A percentile compares a stretch with the other conserved stretches of the same genome.
phyloP scores from a whole-genome alignment of 768 basidiomycete genomes.

The Russula sp. region DNA sequence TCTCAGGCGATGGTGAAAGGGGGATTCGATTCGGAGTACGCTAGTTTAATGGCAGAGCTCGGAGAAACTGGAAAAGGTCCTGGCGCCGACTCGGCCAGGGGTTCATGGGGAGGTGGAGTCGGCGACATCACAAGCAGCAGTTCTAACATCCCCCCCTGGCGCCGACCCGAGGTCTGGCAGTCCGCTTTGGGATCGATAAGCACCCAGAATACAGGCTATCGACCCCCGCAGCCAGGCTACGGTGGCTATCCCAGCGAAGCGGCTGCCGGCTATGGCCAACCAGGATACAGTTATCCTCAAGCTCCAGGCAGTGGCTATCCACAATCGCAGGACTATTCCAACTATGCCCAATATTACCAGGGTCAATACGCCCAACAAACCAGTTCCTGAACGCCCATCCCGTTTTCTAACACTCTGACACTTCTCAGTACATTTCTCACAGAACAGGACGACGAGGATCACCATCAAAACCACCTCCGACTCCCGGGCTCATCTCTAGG shows the following conservation, averaged over 20 bases:
- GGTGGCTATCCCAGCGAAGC: conserved; percentile 27
- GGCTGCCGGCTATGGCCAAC: conserved; percentile 17
- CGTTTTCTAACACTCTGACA: conserved; percentile 26
- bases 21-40: conserved; percentile 97
- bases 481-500: conserved; percentile 19
- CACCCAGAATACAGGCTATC: conserved; percentile 41
- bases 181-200: conserved; percentile 36
- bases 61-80: conserved; percentile 69
- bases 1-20: conserved; percentile 51
- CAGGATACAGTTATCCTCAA: conserved; percentile 18
- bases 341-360: conserved; percentile 85
- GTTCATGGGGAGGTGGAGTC: conserved; percentile 53
- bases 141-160: conserved; percentile 84
- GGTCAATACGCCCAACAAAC: conserved; percentile 74
- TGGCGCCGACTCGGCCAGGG: conserved; percentile 46
- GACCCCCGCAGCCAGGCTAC: conserved; percentile 65
- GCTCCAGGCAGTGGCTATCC: conserved; percentile 22
- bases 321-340: conserved; percentile 65
- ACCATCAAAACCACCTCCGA: conserved; percentile 20
- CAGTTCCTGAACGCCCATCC: conserved; percentile 42
- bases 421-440: conserved; percentile 22
- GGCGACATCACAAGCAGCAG: conserved; percentile 52
- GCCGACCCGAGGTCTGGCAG: conserved; percentile 83
- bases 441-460: conserved; percentile 22
- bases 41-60: conserved; percentile 94